phyloP scores from a whole-genome alignment of 495 filamentous ascomycete species.

The Letharia lupina region DNA sequence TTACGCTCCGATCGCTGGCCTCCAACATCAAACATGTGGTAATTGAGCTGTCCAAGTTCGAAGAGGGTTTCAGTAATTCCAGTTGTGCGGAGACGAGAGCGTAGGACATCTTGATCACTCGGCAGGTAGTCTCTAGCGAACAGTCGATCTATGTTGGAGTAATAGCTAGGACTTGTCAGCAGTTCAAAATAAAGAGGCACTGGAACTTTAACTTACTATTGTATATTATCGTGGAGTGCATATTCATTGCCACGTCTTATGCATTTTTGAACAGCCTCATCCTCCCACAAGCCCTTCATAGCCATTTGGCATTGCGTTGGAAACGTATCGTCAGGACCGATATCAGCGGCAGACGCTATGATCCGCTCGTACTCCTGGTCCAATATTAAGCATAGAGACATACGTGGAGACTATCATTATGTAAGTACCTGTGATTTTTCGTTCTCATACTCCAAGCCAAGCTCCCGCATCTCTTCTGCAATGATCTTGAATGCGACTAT shows the following conservation, averaged over 20 bases:
- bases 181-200: slow-evolving; percentile 6
- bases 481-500: slow-evolving; percentile 83
- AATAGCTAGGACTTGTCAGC: slow-evolving; percentile 60
- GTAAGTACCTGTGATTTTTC: slow-evolving; percentile 69
- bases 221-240: slow-evolving; percentile 88
- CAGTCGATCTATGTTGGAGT: slow-evolving; percentile 78
- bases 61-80: slow-evolving; percentile 97
- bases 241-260: slow-evolving; percentile 91
- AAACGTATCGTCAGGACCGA: slow-evolving; percentile 65
- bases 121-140: slow-evolving; percentile 83
- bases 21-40: slow-evolving; percentile 98
- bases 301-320: slow-evolving; percentile 63
- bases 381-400: slow-evolving; percentile 5
- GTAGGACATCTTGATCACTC: slow-evolving; percentile 93
- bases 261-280: slow-evolving; percentile 73
- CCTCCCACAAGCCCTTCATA: slow-evolving; percentile 76
- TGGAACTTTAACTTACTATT: slow-evolving; percentile 60
- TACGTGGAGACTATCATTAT: not conserved
- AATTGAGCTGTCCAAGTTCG: slow-evolving; percentile 88
- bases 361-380: slow-evolving; percentile 22
- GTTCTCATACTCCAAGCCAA: slow-evolving; percentile 66
- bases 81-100: slow-evolving; percentile 85
- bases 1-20: slow-evolving; percentile 95
- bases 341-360: slow-evolving; percentile 45
- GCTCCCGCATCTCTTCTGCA: slow-evolving; percentile 86